These are phyloP conservation scores for Zymoseptoria crescenta DNA, from an alignment of 2,329 filamentous ascomycete genomes.

Conservation along the genomic window DNA sequence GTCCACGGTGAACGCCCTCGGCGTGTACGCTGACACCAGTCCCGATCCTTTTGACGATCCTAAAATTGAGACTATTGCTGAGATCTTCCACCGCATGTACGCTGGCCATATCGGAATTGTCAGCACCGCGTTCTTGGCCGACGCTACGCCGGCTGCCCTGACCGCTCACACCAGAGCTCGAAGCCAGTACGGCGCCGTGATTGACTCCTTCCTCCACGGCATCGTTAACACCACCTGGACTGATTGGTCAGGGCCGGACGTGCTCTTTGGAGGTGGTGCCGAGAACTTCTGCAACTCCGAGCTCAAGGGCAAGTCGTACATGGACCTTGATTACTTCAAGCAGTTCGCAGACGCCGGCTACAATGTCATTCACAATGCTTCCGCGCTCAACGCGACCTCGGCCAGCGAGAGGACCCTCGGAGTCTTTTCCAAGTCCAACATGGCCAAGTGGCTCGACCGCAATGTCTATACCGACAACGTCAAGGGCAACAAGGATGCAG, in stretches of 20 bases:
- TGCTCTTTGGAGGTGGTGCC: slow-evolving; percentile 70
- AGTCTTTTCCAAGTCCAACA: slow-evolving; percentile 65
- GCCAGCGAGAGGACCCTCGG: slow-evolving; percentile 61
- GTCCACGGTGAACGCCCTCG: slow-evolving; percentile 72
- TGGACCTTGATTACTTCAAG: slow-evolving; percentile 63
- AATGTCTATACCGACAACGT: slow-evolving; percentile 72
- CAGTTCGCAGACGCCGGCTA: slow-evolving; percentile 67
- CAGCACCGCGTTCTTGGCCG: slow-evolving; percentile 71
- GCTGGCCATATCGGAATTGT: slow-evolving; percentile 56
- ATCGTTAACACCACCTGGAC: slow-evolving; percentile 77
- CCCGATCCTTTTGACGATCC: slow-evolving; percentile 69
- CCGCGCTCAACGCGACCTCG: slow-evolving; percentile 52
- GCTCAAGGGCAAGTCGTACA: slow-evolving; percentile 55
- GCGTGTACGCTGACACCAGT: slow-evolving; percentile 57
- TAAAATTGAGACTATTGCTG: slow-evolving; percentile 76
- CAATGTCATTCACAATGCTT: slow-evolving; percentile 65
- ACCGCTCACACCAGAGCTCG: slow-evolving; percentile 66
- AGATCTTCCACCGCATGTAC: slow-evolving; percentile 64
- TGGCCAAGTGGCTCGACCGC: slow-evolving; percentile 76
- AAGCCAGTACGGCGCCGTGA: slow-evolving; percentile 59
- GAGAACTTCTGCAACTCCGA: slow-evolving; percentile 60
- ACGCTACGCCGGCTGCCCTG: slow-evolving; percentile 73
- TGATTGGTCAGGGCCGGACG: slow-evolving; percentile 64
- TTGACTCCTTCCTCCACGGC: slow-evolving; percentile 69
- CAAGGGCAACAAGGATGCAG: slow-evolving; percentile 57